phyloP scores from a whole-genome alignment of 805 yeast species.

The Suhomyces kilbournensis region DNA sequence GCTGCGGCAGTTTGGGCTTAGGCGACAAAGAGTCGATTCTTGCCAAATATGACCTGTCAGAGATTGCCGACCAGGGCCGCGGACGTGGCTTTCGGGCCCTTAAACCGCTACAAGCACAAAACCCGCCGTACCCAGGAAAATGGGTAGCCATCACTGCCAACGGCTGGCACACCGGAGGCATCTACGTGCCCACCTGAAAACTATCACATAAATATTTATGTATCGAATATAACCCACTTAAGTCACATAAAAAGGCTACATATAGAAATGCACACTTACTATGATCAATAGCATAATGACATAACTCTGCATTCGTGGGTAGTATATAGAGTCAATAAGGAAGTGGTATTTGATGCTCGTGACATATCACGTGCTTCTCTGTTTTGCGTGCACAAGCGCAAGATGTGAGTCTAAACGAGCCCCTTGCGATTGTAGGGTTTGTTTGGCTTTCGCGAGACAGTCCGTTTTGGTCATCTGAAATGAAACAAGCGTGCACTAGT shows the following conservation, averaged over 20 bases:
- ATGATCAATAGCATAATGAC: too few species aligned
- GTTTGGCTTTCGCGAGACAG: not conserved
- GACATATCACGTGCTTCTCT: too few species aligned
- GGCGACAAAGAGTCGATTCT: conserved; percentile 27
- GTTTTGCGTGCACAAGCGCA: not conserved
- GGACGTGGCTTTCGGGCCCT: conserved; percentile 24
- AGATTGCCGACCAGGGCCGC: conserved; percentile 27
- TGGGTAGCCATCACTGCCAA: conserved; percentile 66
- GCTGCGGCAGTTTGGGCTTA: conserved; percentile 71
- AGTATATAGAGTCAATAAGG: too few species aligned
- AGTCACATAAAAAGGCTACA: too few species aligned
- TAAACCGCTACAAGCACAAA: conserved; percentile 22
- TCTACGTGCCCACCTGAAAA: conserved; percentile 22
- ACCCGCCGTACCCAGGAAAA: conserved; percentile 42
- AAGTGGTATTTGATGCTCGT: too few species aligned
- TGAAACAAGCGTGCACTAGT: not conserved
- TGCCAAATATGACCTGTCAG: conserved; percentile 1
- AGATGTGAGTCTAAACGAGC: not conserved
- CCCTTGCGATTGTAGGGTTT: not conserved
- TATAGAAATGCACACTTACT: too few species aligned
- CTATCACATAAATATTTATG: not conserved
- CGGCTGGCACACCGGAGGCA: conserved; percentile 80
- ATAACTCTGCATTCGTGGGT: too few species aligned
- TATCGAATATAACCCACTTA: not conserved
- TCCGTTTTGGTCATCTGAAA: not conserved